Evolutionary conservation across 2,329 filamentous ascomycete genomes (phyloP).

Genomic region (Ophiostoma himal-ulmi): DNA sequence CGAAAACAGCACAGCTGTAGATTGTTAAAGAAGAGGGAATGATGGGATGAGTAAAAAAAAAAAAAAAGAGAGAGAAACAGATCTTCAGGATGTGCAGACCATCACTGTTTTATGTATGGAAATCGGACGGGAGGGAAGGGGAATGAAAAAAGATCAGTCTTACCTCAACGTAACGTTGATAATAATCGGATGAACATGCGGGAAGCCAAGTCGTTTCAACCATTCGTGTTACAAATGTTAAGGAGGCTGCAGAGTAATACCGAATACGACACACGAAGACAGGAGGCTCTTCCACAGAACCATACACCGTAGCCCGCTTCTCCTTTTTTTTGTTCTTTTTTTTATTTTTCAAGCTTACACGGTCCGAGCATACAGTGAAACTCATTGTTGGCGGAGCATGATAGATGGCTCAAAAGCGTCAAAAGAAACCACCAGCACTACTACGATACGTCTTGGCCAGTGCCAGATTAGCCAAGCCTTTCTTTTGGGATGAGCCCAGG

Average conservation of each 20-base stretch:
- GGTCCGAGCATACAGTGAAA: not conserved
- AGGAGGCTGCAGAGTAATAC: not conserved
- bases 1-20: conserved; percentile 6
- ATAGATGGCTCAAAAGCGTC: not conserved
- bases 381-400: not conserved
- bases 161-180: not conserved
- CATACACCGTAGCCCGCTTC: not conserved
- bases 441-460: conserved; percentile 6
- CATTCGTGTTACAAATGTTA: not conserved
- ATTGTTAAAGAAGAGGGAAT: not conserved
- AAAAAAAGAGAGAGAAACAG: not conserved
- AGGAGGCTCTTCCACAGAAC: not conserved
- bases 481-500: not conserved
- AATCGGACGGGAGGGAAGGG: not conserved
- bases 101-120: not conserved
- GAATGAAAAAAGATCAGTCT: not conserved
- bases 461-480: not conserved
- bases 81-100: not conserved
- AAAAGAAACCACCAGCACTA: not conserved
- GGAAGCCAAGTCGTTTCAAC: not conserved
- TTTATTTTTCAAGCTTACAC: not conserved
- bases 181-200: not conserved
- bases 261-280: not conserved
- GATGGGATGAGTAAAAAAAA: conserved; percentile 2
- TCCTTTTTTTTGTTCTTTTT: not conserved